Base-by-base conservation (phyloP, 768 basidiomycete species). In the Serpula lacrymans region DNA sequence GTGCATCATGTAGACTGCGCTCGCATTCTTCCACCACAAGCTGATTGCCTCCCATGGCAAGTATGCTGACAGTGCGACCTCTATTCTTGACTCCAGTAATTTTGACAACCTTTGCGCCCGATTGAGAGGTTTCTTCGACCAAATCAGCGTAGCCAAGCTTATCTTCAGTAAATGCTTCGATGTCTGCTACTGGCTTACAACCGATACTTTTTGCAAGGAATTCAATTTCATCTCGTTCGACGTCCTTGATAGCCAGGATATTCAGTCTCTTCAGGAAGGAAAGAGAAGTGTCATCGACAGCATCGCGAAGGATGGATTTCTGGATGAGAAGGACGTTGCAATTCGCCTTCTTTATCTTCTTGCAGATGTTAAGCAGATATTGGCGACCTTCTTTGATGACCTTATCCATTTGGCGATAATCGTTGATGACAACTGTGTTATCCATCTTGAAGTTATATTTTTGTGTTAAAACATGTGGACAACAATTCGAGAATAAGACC, bases 401-500 rank as follows among this genome's bases (percentile, higher is more conserved):
- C 64, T 97, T 96, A 75, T 98, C 96, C 95, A 99, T 98, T 63
- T 97, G 96, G 13, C 96, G 85, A 69, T 99, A 99, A 67, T 99
- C 95, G 49, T 95, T 98, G 53, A 99, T 97, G 37, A 98, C 87
- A 31, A 99, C 93, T 4, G 95, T 97, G 71, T 99, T 98, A 66
- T 99, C 96, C 95, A 99, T 99, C 94, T 97, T 48, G 46, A 58
- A 35, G 25, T 23, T 13, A 22, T 5, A 18, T 29, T 35, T 14
- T 23, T 14, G 47, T 20, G 17, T 25, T 14, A 45, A 38, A 16
- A 25, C 9, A 37, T 22, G 40, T 16, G 10, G 39, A 16, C n/a
- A 5, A 32, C 21, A 26, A 29, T 13, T 24, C 23, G 3, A 7
- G 18, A 34, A 13, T 17, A 7, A 29, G 7, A 65, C 88, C 46